These are phyloP conservation scores for Lophiostoma macrostomum DNA, from an alignment of 495 filamentous ascomycete genomes.

Conservation along the genomic window DNA sequence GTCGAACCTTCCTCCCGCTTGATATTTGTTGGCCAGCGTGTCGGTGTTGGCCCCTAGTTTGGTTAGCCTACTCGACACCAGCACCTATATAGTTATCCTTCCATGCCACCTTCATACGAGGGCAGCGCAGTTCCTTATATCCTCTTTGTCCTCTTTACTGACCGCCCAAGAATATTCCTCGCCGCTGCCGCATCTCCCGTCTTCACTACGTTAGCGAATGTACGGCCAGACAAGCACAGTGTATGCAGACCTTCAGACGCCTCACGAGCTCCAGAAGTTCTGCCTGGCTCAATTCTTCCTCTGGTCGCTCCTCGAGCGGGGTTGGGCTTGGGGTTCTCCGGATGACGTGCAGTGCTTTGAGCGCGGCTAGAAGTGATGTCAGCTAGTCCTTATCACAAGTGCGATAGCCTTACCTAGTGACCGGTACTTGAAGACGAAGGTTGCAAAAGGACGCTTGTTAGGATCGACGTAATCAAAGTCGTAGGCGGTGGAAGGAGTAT, in stretches of 20 bases:
- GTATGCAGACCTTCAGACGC: background rate
- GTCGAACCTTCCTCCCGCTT: background rate
- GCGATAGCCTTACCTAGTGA: background rate
- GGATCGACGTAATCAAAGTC: background rate
- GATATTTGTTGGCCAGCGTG: background rate
- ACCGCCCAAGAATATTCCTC: too few relatives aligned
- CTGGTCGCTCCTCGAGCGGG: background rate
- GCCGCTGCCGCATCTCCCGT: too few relatives aligned
- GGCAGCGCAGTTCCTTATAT: too few relatives aligned
- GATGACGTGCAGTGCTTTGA: slow-evolving; percentile 5
- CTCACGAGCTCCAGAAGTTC: background rate
- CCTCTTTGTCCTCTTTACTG: too few relatives aligned
- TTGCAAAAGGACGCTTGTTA: background rate
- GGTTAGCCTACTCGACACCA: too few relatives aligned
- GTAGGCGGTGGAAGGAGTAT: background rate
- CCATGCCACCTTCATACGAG: too few relatives aligned
- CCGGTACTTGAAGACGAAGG: slow-evolving; percentile 8
- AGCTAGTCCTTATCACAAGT: background rate
- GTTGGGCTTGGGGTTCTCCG: slow-evolving; percentile 4
- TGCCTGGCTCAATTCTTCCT: background rate
- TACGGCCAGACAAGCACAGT: too few relatives aligned
- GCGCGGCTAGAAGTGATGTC: background rate
- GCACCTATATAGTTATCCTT: too few relatives aligned
- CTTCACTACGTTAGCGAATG: too few relatives aligned
- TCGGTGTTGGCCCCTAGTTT: too few relatives aligned